phyloP scores from a whole-genome alignment of 208 protist species.

The Histomonas meleagridis region DNA sequence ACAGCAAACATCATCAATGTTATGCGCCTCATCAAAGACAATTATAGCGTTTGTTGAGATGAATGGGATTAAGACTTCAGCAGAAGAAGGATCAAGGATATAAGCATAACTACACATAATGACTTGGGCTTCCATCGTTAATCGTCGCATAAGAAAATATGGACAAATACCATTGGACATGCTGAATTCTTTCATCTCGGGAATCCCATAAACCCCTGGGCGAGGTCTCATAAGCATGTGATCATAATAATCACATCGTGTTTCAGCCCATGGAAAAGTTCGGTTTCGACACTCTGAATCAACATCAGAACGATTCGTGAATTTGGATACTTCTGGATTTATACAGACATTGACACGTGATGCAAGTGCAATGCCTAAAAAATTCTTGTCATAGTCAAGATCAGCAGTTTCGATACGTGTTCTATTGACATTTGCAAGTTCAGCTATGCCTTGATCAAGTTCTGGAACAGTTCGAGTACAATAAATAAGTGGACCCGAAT shows the following conservation, averaged over 20 bases:
- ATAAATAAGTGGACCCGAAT: neutral
- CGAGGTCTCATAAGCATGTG: constrained; percentile 39
- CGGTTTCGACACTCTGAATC: constrained; percentile 75
- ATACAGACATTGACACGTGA: constrained; percentile 73
- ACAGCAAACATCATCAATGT: constrained; percentile 98
- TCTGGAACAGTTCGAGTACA: constrained; percentile 56
- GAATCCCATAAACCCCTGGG: constrained; percentile 78
- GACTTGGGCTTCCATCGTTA: constrained; percentile 72
- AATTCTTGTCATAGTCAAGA: constrained; percentile 45
- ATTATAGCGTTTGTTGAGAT: constrained; percentile 78
- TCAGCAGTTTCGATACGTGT: neutral
- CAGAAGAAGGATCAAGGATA: neutral
- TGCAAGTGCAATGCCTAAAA: constrained; percentile 58
- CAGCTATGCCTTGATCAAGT: constrained; percentile 87
- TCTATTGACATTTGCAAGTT: constrained; percentile 67
- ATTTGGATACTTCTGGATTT: constrained; percentile 42
- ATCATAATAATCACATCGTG: constrained; percentile 44
- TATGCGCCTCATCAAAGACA: constrained; percentile 97
- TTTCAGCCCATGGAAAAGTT: constrained; percentile 74
- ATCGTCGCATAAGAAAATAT: constrained; percentile 68
- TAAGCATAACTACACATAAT: constrained; percentile 89
- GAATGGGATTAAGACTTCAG: constrained; percentile 53
- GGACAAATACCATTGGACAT: constrained; percentile 74
- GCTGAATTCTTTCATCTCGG: constrained; percentile 78
- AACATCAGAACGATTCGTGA: constrained; percentile 63